Percentiles rank a stretch among this genome's conserved stretches.
phyloP scores from a whole-genome alignment of 2,329 filamentous ascomycete genomes.

The Colletotrichum sojae region DNA sequence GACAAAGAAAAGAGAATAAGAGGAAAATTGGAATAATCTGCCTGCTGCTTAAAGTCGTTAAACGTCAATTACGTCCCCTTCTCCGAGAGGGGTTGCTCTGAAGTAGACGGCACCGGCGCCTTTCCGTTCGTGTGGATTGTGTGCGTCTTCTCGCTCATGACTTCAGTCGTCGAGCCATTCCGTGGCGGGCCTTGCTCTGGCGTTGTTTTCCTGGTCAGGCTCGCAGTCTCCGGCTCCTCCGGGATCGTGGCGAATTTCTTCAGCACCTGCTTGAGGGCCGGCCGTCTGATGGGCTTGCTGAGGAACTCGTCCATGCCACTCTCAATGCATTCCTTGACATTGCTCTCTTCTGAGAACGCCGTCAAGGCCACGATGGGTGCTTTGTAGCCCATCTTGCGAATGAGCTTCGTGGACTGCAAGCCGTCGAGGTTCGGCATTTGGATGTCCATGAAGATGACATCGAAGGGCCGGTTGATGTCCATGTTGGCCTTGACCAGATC shows the following conservation, averaged over 20 bases:
- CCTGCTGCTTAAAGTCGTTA: slow-evolving; percentile 20
- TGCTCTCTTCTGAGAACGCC: slow-evolving; percentile 91
- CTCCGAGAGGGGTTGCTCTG: slow-evolving; percentile 27
- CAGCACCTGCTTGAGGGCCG: slow-evolving; percentile 87
- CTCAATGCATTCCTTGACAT: slow-evolving; percentile 87
- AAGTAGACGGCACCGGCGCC: slow-evolving; percentile 3
- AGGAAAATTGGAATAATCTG: neutral
- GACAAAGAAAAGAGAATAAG: neutral
- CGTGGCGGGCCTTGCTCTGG: slow-evolving; percentile 43
- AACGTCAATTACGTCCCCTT: slow-evolving; percentile 23
- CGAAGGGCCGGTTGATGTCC: slow-evolving; percentile 79
- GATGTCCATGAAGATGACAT: slow-evolving; percentile 96
- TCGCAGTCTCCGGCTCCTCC: slow-evolving; percentile 72
- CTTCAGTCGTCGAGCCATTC: slow-evolving; percentile 6
- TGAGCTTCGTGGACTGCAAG: slow-evolving; percentile 86
- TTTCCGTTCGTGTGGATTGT: slow-evolving; percentile 21
- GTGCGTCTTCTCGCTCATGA: slow-evolving; percentile 28
- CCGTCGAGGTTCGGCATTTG: slow-evolving; percentile 96
- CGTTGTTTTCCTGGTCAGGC: slow-evolving; percentile 51
- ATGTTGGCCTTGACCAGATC: slow-evolving; percentile 88
- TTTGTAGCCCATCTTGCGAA: slow-evolving; percentile 87
- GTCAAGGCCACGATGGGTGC: slow-evolving; percentile 92
- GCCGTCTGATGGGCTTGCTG: slow-evolving; percentile 81
- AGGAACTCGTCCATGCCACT: slow-evolving; percentile 95
- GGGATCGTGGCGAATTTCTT: slow-evolving; percentile 87